Percentiles rank a stretch among this genome's conserved stretches.
These are phyloP conservation scores for Penicillium desertorum DNA, from an alignment of 495 filamentous ascomycete species.

Conservation along the genomic window DNA sequence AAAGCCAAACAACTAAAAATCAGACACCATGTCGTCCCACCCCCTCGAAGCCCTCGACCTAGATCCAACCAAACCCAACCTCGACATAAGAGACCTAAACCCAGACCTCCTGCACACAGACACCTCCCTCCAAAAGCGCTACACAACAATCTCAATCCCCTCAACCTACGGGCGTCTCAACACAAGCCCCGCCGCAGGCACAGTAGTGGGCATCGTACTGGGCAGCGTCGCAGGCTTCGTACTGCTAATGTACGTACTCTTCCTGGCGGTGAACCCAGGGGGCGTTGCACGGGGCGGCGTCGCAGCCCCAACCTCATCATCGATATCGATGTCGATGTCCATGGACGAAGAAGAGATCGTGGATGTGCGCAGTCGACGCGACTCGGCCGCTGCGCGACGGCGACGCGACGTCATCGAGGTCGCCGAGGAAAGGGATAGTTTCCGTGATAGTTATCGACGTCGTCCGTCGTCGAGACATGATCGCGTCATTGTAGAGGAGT, in stretches of 20 bases:
- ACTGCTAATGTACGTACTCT: constrained; percentile 72
- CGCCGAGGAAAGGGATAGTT: constrained; percentile 25
- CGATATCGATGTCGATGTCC: constrained; percentile 11
- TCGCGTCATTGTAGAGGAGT: constrained; percentile 33
- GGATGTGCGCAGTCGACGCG: constrained; percentile 25
- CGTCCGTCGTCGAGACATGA: constrained; percentile 22
- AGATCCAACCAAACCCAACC: constrained; percentile 1
- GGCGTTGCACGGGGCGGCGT: constrained; percentile 25
- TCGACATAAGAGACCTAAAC: background rate
- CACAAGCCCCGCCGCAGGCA: constrained; percentile 62
- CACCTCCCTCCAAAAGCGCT: constrained; percentile 25
- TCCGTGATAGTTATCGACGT: constrained; percentile 27
- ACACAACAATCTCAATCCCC: constrained; percentile 57
- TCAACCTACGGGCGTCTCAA: constrained; percentile 64
- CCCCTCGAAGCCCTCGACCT: constrained; percentile 2
- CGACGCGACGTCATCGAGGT: constrained; percentile 25
- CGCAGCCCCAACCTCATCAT: constrained; percentile 5
- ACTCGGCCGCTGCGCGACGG: constrained; percentile 6
- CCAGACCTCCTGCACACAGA: background rate
- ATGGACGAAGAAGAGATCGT: constrained; percentile 34
- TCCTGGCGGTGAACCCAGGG: constrained; percentile 59
- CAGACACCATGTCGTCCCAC: background rate
- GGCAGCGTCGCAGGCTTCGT: constrained; percentile 82
- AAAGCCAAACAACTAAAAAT: background rate
- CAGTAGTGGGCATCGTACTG: constrained; percentile 80